Conservation (phyloP, 306 rosid species). For the Rubus idaeus region DNA sequence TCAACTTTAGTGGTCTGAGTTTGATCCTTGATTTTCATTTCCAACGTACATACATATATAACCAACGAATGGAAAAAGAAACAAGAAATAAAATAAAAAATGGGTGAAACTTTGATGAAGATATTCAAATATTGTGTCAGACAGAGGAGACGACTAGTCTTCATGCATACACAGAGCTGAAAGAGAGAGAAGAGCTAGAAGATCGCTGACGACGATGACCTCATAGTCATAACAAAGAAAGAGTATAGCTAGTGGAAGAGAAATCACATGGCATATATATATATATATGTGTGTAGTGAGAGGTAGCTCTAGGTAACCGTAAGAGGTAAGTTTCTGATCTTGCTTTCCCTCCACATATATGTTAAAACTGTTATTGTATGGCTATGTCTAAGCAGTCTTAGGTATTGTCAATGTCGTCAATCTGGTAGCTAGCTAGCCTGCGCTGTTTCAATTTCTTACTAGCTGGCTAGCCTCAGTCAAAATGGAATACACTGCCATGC, state of each 20-base stretch:
- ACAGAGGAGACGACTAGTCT: not conserved
- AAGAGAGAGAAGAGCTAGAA: no score
- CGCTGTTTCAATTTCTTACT: not conserved
- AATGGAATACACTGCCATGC: no score
- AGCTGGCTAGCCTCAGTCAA: not conserved
- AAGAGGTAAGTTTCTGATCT: not conserved
- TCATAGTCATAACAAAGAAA: not conserved
- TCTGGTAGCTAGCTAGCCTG: not conserved
- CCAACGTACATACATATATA: not conserved
- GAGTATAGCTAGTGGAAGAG: not conserved
- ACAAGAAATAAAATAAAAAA: not conserved
- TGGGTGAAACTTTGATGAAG: conserved; percentile 5
- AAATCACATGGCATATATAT: not conserved
- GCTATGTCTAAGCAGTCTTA: not conserved
- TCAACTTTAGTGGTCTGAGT: not conserved
- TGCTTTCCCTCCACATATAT: not conserved
- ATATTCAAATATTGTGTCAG: conserved; percentile 1
- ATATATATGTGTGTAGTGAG: not conserved
- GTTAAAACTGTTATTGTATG: not conserved
- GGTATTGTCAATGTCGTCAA: conserved; percentile 4
- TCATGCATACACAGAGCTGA: no score
- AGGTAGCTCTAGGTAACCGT: not conserved
- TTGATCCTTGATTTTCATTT: conserved; percentile 2
- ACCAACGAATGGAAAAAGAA: not conserved
- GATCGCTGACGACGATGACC: not conserved